Evolutionary conservation across 2,329 filamentous ascomycete species (phyloP).

Genomic region (Monosporascus sp.): DNA sequence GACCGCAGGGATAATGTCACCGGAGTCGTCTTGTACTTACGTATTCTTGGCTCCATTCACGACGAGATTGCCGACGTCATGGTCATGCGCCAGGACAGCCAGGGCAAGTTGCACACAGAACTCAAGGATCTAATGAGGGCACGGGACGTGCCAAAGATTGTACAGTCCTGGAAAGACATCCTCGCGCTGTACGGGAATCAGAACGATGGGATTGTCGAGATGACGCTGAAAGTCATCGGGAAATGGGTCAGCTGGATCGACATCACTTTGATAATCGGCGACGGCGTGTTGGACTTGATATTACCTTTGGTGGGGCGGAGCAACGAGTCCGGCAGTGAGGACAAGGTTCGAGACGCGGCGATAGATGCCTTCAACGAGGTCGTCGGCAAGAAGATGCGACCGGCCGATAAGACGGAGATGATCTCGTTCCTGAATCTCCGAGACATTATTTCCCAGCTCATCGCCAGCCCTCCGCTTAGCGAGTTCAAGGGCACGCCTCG

Average conservation of each 20-base stretch:
- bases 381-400: conserved; percentile 95
- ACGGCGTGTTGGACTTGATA: conserved; percentile 77
- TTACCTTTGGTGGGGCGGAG: conserved; percentile 82
- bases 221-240: conserved; percentile 85
- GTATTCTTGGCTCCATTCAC: conserved; percentile 83
- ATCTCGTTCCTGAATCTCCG: conserved; percentile 85
- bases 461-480: conserved; percentile 73
- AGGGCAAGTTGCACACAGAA: conserved; percentile 80
- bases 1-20: conserved; percentile 61
- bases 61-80: conserved; percentile 96
- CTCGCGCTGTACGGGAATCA: conserved; percentile 69
- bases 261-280: conserved; percentile 87
- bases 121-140: conserved; percentile 87
- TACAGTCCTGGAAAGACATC: conserved; percentile 86
- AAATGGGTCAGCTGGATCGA: conserved; percentile 99
- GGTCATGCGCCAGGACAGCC: conserved; percentile 68
- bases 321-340: conserved; percentile 56
- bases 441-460: conserved; percentile 78
- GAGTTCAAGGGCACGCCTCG: conserved; percentile 74
- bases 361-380: conserved; percentile 96
- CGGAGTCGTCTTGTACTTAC: conserved; percentile 82
- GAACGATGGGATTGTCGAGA: conserved; percentile 71
- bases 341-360: conserved; percentile 82
- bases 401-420: conserved; percentile 88
- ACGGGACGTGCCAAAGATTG: conserved; percentile 84